These are phyloP conservation scores for Curvularia sp. DNA, from an alignment of 2,329 filamentous ascomycete genomes.

Conservation along the genomic window DNA sequence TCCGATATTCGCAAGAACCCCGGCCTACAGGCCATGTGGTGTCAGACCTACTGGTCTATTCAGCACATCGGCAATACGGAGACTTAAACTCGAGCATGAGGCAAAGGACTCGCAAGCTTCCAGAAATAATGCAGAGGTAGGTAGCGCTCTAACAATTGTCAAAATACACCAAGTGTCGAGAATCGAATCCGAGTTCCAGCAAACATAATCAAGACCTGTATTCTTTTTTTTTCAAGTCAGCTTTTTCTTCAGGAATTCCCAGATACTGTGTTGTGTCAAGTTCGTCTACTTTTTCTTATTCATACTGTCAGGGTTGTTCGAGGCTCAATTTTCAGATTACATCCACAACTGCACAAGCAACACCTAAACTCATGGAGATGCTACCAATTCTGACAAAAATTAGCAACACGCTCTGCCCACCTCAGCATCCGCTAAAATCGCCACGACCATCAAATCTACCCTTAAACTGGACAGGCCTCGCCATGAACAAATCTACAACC, in stretches of 20 bases:
- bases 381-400: not conserved
- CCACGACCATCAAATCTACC: conserved; percentile 40
- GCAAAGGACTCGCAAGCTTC: conserved; percentile 11
- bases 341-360: not conserved
- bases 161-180: not conserved
- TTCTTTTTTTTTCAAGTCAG: not conserved
- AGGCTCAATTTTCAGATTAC: not conserved
- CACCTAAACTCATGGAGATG: not conserved
- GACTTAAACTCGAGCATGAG: conserved; percentile 18
- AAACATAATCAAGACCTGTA: not conserved
- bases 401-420: conserved; percentile 1
- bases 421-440: conserved; percentile 31
- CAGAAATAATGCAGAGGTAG: conserved; percentile 24
- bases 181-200: not conserved
- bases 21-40: conserved; percentile 3
- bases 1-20: conserved; percentile 1
- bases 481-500: conserved; percentile 89
- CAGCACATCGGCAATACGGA: conserved; percentile 28
- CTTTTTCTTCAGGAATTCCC: not conserved
- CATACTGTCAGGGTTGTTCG: not conserved
- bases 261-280: not conserved
- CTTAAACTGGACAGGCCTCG: conserved; percentile 45
- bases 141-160: not conserved
- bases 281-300: not conserved
- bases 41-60: conserved; percentile 22